A percentile compares a stretch with the other conserved stretches of the same genome.
Evolutionary conservation across 495 filamentous ascomycete species (phyloP).

Genomic region (Neurospora discreta): DNA sequence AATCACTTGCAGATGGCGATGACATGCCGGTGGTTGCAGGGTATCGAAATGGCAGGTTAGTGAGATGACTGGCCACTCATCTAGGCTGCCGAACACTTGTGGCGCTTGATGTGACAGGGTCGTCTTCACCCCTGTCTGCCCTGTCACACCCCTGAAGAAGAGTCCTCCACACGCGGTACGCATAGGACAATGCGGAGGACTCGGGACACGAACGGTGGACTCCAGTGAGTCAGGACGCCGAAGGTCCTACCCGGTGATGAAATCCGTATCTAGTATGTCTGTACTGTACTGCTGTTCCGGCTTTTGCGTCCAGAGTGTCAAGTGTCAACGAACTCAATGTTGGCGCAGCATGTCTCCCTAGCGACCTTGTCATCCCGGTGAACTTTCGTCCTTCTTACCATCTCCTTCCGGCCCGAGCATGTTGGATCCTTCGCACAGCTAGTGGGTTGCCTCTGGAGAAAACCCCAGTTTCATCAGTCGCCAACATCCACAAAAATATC

Average conservation of each 20-base stretch:
- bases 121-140: background rate
- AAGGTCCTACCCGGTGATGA: background rate
- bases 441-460: constrained; percentile 7
- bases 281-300: background rate
- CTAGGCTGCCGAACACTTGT: background rate
- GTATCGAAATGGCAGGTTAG: background rate
- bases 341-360: background rate
- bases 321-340: background rate
- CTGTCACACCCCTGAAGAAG: background rate
- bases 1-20: background rate
- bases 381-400: background rate
- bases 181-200: background rate
- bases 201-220: background rate
- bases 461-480: background rate
- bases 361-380: background rate
- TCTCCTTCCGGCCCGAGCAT: background rate
- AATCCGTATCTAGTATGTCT: background rate
- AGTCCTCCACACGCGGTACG: background rate
- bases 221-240: background rate
- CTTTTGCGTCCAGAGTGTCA: background rate
- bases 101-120: background rate
- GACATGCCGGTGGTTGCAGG: background rate
- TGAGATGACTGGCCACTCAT: background rate
- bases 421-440: background rate
- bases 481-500: background rate